Conservation (phyloP, 768 basidiomycete species). For the Cubamyces sp. region DNA sequence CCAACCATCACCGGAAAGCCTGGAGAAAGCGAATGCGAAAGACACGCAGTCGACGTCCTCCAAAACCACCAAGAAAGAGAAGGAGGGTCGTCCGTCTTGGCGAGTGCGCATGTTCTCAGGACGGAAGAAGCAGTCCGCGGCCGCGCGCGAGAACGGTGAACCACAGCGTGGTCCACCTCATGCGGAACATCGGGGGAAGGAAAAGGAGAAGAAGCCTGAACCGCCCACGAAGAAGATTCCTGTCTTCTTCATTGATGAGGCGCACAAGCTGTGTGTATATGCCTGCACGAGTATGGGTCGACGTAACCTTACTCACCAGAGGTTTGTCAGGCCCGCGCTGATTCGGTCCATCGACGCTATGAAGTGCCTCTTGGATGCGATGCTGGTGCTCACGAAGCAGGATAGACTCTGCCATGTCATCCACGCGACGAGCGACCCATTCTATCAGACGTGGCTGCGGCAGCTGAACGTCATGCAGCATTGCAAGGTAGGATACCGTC, state of each 20-base stretch:
- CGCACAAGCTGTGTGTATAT: slow-evolving; percentile 67
- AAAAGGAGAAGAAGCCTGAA: slow-evolving; percentile 38
- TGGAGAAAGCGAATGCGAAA: slow-evolving; percentile 15
- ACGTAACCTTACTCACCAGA: slow-evolving; percentile 4
- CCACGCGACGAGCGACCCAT: slow-evolving; percentile 82
- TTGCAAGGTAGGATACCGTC: slow-evolving; percentile 58
- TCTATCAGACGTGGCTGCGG: slow-evolving; percentile 83
- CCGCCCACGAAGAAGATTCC: slow-evolving; percentile 67
- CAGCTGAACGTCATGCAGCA: slow-evolving; percentile 82
- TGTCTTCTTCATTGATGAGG: slow-evolving; percentile 84
- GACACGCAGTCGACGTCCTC: slow-evolving; percentile 16
- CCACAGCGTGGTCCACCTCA: not conserved
- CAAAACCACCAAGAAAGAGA: slow-evolving; percentile 10
- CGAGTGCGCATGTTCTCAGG: slow-evolving; percentile 27
- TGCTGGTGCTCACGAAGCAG: slow-evolving; percentile 87
- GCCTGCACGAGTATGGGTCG: not conserved
- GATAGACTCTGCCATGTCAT: slow-evolving; percentile 84
- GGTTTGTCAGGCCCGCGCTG: slow-evolving; percentile 58
- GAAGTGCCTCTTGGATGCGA: slow-evolving; percentile 84
- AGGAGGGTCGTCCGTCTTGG: slow-evolving; percentile 23
- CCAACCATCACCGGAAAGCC: slow-evolving; percentile 39
- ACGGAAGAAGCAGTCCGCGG: slow-evolving; percentile 15
- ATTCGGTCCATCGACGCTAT: slow-evolving; percentile 80
- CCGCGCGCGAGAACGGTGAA: slow-evolving; percentile 18
- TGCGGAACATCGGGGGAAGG: slow-evolving; percentile 34